A percentile compares a stretch with the other conserved stretches of the same genome.
phyloP scores from a whole-genome alignment of 176 grass and related monocot genomes.

The Musa itinerans region DNA sequence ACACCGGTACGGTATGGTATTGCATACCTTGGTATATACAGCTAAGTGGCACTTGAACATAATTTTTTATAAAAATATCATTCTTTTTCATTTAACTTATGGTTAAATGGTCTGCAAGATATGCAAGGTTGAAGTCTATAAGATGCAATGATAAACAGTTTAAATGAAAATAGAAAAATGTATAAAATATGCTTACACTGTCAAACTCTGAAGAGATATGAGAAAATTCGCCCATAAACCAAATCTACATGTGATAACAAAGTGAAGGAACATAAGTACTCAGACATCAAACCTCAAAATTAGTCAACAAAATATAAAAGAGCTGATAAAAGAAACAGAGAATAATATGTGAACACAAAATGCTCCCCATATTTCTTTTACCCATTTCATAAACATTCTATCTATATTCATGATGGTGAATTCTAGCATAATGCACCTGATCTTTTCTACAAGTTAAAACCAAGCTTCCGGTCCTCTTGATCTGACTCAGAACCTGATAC shows the following conservation, averaged over 20 bases:
- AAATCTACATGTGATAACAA: constrained; percentile 48
- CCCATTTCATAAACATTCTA: not conserved
- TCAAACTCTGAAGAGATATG: constrained; percentile 92
- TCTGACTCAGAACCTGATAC: not conserved
- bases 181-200: constrained; percentile 63
- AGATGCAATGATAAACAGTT: not conserved
- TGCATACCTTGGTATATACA: too few relatives aligned
- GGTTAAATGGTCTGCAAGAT: too few relatives aligned
- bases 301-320: not conserved
- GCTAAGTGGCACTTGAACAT: too few relatives aligned
- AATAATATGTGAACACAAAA: not conserved
- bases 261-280: not conserved
- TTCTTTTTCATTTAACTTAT: not conserved
- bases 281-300: not conserved
- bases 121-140: not conserved
- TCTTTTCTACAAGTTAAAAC: not conserved
- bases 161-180: constrained; percentile 23
- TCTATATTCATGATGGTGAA: not conserved
- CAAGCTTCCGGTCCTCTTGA: not conserved
- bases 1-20: too few relatives aligned
- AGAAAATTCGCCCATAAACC: constrained; percentile 99
- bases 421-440: not conserved
- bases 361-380: not conserved
- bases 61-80: not conserved
- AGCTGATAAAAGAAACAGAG: not conserved